A percentile compares a stretch with the other conserved stretches of the same genome.
These are phyloP conservation scores for Parsonsia alboflavescens DNA, from an alignment of 257 asterid genomes.

Conservation along the genomic window DNA sequence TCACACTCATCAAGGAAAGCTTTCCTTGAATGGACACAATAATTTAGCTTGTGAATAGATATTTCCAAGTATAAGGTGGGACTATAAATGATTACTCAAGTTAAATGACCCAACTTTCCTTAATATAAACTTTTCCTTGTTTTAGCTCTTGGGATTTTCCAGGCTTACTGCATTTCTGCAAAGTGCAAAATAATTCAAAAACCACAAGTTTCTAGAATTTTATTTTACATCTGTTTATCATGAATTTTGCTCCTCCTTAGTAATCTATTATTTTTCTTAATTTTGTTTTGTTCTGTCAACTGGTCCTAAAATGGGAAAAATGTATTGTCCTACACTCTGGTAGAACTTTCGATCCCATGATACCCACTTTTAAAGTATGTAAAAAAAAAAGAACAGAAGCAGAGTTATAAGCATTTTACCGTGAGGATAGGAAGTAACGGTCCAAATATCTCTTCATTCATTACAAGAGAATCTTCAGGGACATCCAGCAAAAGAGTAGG, in stretches of 20 bases:
- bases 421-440: constrained; percentile 81
- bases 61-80: not conserved
- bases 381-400: not conserved
- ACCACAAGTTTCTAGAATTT: not conserved
- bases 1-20: not conserved
- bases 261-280: not conserved
- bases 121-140: not conserved
- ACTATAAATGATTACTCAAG: not conserved
- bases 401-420: constrained; percentile 35
- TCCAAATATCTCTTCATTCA: constrained; percentile 89
- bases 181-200: not conserved
- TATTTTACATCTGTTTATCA: not conserved
- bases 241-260: not conserved
- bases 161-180: not conserved
- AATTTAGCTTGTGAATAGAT: not conserved
- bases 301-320: not conserved
- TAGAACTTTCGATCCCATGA: not conserved
- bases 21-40: not conserved
- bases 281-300: not conserved
- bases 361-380: not conserved
- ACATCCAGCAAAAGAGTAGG: constrained; percentile 80
- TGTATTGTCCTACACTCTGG: not conserved
- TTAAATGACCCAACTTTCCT: not conserved
- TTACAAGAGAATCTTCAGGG: constrained; percentile 62
- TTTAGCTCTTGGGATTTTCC: not conserved